phyloP scores from a whole-genome alignment of 1,139 yeast genomes.

The Pichia sp. region DNA sequence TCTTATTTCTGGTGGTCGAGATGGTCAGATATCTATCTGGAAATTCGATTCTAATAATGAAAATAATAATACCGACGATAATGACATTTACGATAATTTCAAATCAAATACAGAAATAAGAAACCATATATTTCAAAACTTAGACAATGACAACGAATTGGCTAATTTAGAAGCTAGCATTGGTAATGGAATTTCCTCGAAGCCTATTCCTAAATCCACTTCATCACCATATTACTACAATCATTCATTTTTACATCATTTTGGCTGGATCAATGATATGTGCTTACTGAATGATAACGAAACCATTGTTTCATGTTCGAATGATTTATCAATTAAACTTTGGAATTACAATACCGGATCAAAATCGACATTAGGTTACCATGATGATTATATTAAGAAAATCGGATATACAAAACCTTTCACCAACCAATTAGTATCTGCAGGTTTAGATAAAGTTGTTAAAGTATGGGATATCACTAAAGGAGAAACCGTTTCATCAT shows the following conservation, averaged over 20 bases:
- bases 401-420: slow-evolving; percentile 38
- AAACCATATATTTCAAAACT: slow-evolving; percentile 22
- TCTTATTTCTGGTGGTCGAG: slow-evolving; percentile 79
- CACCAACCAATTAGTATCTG: slow-evolving; percentile 27
- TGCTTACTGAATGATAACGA: slow-evolving; percentile 41
- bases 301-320: slow-evolving; percentile 68
- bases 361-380: slow-evolving; percentile 60
- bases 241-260: slow-evolving; percentile 50
- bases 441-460: slow-evolving; percentile 63
- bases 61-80: slow-evolving; percentile 7
- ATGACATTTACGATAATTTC: slow-evolving; percentile 17
- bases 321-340: slow-evolving; percentile 77
- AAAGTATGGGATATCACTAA: slow-evolving; percentile 68
- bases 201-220: slow-evolving; percentile 10
- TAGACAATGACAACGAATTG: slow-evolving; percentile 29
- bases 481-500: slow-evolving; percentile 30
- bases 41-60: slow-evolving; percentile 12
- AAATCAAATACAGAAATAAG: slow-evolving; percentile 23
- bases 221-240: slow-evolving; percentile 13
- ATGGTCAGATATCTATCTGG: slow-evolving; percentile 59
- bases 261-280: slow-evolving; percentile 91
- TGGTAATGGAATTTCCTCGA: slow-evolving; percentile 20
- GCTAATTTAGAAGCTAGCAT: slow-evolving; percentile 28
- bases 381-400: slow-evolving; percentile 84
- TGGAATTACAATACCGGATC: slow-evolving; percentile 44